These are phyloP conservation scores for Erysiphe neolycopersici DNA, from an alignment of 2,329 filamentous ascomycete genomes.

Conservation along the genomic window DNA sequence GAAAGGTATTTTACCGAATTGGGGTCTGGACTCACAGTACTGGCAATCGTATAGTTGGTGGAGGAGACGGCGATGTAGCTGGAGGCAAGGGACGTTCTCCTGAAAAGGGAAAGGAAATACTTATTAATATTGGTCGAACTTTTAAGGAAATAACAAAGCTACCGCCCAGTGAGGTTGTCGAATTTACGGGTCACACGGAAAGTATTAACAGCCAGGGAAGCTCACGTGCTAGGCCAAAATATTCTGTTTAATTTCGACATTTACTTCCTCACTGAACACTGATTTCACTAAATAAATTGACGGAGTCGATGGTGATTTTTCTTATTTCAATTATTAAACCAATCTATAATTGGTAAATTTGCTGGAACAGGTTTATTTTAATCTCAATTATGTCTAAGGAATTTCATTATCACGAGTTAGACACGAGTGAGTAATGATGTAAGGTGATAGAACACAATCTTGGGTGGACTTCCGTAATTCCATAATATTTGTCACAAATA, in stretches of 20 bases:
- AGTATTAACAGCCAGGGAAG: conserved; percentile 68
- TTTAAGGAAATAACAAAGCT: conserved; percentile 88
- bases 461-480: too few relatives aligned
- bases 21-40: conserved; percentile 92
- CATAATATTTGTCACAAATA: too few relatives aligned
- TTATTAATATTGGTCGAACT: conserved; percentile 58
- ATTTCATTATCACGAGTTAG: too few relatives aligned
- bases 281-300: too few relatives aligned
- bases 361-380: too few relatives aligned
- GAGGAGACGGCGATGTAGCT: conserved; percentile 44
- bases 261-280: too few relatives aligned
- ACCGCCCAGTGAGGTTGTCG: conserved; percentile 48
- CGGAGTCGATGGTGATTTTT: too few relatives aligned
- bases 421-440: too few relatives aligned
- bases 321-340: too few relatives aligned
- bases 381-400: too few relatives aligned
- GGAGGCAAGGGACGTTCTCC: conserved; percentile 50
- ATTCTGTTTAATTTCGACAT: background rate
- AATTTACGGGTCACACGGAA: conserved; percentile 94
- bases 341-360: too few relatives aligned
- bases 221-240: conserved; percentile 60
- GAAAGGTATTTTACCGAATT: conserved; percentile 94
- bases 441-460: too few relatives aligned
- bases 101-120: conserved; percentile 65
- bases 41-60: conserved; percentile 55